These are phyloP conservation scores for Suhomyces vadensis DNA, from an alignment of 805 yeast genomes.

Conservation along the genomic window DNA sequence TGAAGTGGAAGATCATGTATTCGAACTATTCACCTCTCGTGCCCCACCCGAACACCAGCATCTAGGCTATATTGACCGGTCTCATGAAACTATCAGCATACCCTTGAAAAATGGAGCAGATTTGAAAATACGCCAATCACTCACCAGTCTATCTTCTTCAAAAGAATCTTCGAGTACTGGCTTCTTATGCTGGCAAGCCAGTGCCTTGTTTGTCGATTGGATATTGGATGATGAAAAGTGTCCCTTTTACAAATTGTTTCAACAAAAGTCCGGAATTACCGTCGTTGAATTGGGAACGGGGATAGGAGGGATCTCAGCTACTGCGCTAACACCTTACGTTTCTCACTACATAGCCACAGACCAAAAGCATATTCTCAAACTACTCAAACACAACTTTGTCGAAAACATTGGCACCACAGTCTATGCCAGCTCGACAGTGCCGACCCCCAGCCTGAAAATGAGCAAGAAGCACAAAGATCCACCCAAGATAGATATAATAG, in stretches of 20 bases:
- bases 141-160: conserved; percentile 33
- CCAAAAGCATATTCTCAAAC: conserved; percentile 53
- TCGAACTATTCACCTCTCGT: conserved; percentile 30
- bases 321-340: conserved; percentile 34
- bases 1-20: conserved; percentile 33
- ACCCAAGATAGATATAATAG: conserved; percentile 44
- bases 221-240: conserved; percentile 29
- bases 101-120: conserved; percentile 26
- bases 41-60: conserved; percentile 27
- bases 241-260: conserved; percentile 22
- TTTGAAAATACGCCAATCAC: conserved; percentile 34
- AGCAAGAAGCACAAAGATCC: conserved; percentile 5
- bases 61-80: conserved; percentile 39
- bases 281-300: conserved; percentile 68
- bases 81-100: conserved; percentile 23
- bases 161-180: conserved; percentile 54
- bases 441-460: not conserved
- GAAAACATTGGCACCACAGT: conserved; percentile 30
- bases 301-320: conserved; percentile 51
- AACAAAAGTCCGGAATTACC: conserved; percentile 8
- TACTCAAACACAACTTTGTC: conserved; percentile 47
- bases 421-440: conserved; percentile 13
- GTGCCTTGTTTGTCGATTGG: conserved; percentile 56
- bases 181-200: conserved; percentile 60
- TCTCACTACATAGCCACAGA: conserved; percentile 55